Evolutionary conservation across 352 stramenopile species (phyloP).

Genomic region (Phytophthora brassicae): DNA sequence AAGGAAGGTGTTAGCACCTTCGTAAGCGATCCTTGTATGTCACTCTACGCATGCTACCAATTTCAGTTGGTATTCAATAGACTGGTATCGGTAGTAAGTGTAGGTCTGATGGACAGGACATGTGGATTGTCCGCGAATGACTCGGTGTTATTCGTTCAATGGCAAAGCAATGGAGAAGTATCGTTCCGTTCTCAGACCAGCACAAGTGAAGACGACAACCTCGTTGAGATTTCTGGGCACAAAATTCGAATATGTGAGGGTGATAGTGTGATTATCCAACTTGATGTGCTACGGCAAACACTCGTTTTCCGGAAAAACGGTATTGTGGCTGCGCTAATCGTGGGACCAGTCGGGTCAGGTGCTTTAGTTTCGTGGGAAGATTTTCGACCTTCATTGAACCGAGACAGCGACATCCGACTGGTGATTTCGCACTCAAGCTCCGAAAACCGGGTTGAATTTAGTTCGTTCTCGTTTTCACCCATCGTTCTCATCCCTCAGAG

Average conservation of each 20-base stretch:
- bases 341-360: slow-evolving; percentile 11
- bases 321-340: slow-evolving; percentile 23
- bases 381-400: slow-evolving; percentile 5
- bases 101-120: slow-evolving; percentile 25
- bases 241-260: slow-evolving; percentile 33
- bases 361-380: slow-evolving; percentile 31
- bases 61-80: slow-evolving; percentile 31
- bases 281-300: slow-evolving; percentile 36
- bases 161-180: slow-evolving; percentile 25
- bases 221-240: slow-evolving; percentile 21
- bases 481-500: slow-evolving; percentile 33
- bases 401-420: slow-evolving; percentile 21
- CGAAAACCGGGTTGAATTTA: slow-evolving; percentile 27
- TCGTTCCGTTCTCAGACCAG: slow-evolving; percentile 9
- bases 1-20: slow-evolving; percentile 5
- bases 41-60: slow-evolving; percentile 19
- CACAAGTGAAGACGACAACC: background rate
- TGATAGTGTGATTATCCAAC: slow-evolving; percentile 43
- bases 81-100: slow-evolving; percentile 24
- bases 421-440: slow-evolving; percentile 27
- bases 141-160: slow-evolving; percentile 21
- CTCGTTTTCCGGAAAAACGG: slow-evolving; percentile 50
- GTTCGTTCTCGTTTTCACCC: slow-evolving; percentile 32
- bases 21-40: slow-evolving; percentile 16
- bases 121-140: background rate